A percentile compares a stretch with the other conserved stretches of the same genome.
Conservation (phyloP, 2,329 filamentous ascomycete species). For the Xylariaceae sp. region DNA sequence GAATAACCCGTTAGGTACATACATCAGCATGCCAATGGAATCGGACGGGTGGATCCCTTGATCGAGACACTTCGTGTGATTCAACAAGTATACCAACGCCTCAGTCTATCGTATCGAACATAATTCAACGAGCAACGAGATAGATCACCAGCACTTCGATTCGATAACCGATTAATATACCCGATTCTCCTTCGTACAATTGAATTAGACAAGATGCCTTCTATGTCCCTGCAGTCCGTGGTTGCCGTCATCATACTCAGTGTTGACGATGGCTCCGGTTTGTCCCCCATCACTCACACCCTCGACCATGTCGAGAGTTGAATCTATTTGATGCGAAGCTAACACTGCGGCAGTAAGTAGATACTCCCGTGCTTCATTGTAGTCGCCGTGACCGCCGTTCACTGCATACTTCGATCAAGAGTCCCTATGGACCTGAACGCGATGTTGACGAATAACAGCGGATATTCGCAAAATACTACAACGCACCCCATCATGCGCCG, state of each 20-base stretch:
- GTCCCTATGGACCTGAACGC: background rate
- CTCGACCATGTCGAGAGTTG: background rate
- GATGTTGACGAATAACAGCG: constrained; percentile 33
- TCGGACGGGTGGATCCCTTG: background rate
- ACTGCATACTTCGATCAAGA: background rate
- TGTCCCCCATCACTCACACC: constrained; percentile 1
- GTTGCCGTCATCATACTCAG: constrained; percentile 74
- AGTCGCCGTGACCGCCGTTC: background rate
- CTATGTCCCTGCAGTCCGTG: constrained; percentile 70
- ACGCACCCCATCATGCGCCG: constrained; percentile 48
- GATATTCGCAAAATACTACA: constrained; percentile 73
- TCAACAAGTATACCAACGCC: background rate
- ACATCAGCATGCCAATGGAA: background rate
- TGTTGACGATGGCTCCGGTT: constrained; percentile 73
- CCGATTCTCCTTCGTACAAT: background rate
- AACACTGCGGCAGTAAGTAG: constrained; percentile 16
- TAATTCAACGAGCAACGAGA: background rate
- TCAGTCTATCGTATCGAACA: background rate
- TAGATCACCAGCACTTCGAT: constrained; percentile 2
- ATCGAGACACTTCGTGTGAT: constrained; percentile 9
- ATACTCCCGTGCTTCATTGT: background rate
- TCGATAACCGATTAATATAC: background rate
- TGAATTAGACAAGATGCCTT: constrained; percentile 51
- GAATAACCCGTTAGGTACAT: background rate
- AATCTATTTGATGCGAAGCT: constrained; percentile 7